A percentile compares a stretch with the other conserved stretches of the same genome.
Evolutionary conservation across 768 basidiomycete species (phyloP).

Genomic region (Leccinum disarticulatum): DNA sequence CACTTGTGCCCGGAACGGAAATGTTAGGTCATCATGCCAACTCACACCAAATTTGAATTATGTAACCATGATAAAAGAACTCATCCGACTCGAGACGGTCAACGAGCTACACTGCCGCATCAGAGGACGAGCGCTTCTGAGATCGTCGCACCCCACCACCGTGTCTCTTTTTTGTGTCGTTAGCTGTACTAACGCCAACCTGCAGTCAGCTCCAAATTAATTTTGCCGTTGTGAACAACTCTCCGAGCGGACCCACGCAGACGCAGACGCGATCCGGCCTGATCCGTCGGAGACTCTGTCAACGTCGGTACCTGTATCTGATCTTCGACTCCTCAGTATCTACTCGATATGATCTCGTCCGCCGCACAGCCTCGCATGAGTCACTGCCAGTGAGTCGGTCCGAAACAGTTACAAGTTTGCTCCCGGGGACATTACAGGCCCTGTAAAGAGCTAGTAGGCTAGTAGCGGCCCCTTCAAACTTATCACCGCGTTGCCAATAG

Average conservation of each 20-base stretch:
- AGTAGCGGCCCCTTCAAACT: no score
- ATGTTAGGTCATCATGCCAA: constrained; percentile 12
- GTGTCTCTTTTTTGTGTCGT: neutral
- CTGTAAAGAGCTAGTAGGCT: neutral
- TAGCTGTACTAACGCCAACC: neutral
- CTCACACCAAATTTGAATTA: neutral
- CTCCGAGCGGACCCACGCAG: neutral
- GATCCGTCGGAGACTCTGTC: constrained; percentile 1
- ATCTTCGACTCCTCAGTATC: neutral
- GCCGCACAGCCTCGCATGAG: neutral
- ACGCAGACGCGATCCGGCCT: neutral
- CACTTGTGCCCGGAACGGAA: constrained; percentile 18
- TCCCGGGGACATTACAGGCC: neutral
- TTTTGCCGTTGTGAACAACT: neutral
- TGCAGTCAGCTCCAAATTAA: no score
- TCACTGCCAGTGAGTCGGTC: neutral
- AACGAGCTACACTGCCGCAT: neutral
- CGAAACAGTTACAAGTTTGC: neutral
- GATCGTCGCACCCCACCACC: neutral
- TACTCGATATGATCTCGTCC: neutral
- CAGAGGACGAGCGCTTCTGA: neutral
- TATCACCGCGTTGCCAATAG: no score
- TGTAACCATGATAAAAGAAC: neutral
- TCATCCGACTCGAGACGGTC: neutral
- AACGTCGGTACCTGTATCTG: neutral